Percentiles rank a stretch among this genome's conserved stretches.
Evolutionary conservation across 495 filamentous ascomycete genomes (phyloP).

Genomic region (Aspergillus mulundensis): DNA sequence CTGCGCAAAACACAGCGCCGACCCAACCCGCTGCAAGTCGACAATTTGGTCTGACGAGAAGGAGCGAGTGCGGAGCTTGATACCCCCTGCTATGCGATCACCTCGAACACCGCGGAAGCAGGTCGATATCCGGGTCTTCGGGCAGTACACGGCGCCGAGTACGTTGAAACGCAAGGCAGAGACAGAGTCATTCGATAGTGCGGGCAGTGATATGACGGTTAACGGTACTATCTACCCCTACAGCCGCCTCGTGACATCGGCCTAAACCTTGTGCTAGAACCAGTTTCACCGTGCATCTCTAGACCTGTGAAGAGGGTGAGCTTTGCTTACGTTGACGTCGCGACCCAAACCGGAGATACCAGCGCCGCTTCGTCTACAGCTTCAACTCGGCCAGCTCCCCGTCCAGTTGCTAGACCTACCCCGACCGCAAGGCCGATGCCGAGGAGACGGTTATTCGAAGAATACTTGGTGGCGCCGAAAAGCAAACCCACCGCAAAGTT

Average conservation of each 20-base stretch:
- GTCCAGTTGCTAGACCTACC: not conserved
- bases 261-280: not conserved
- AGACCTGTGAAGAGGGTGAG: not conserved
- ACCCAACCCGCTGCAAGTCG: not conserved
- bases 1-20: conserved; percentile 1
- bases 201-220: not conserved
- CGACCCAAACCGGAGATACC: not conserved
- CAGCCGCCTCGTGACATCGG: not conserved
- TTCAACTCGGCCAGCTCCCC: not conserved
- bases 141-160: not conserved
- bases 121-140: conserved; percentile 3
- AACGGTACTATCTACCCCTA: not conserved
- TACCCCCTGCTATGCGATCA: not conserved
- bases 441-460: not conserved
- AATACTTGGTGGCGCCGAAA: not conserved
- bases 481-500: not conserved
- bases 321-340: not conserved
- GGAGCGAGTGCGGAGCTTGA: not conserved
- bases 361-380: not conserved
- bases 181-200: conserved; percentile 2
- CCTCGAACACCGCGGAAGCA: conserved; percentile 11
- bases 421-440: not conserved
- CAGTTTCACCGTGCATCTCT: not conserved
- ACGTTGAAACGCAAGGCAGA: conserved; percentile 6
- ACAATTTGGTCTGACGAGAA: conserved; percentile 6